Evolutionary conservation across 306 rosid species (phyloP), one percentile per base, ranked within the genome.

Genomic region (Mucuna pruriens): DNA sequence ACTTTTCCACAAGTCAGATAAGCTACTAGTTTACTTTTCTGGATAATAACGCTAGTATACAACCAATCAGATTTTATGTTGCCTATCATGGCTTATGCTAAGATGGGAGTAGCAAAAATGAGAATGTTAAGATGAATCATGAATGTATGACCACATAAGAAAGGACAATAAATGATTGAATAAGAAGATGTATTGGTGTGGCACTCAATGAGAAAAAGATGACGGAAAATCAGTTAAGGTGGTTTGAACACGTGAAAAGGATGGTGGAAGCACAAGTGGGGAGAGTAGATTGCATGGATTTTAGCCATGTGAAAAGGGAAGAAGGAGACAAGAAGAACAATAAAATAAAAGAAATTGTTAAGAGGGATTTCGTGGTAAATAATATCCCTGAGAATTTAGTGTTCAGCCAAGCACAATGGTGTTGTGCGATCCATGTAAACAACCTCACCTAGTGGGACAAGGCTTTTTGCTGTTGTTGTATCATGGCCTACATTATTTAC

Each of bases 11-110:
- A 4, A 58, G 62, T 55, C 62, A 55, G 36, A 58, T 25, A 5
- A 4, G 7, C 17, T 58, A 58, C 16, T 11, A 12, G n/a, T 58
- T 25, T 20, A 54, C 26, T 54, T 17, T 54, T 54, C 61, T 19
- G 61, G 61, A 57, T 3, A 29, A 61, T 29, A 29, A 29, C 67
- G 29, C 20, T 12, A 61, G 38, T 61, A 61, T 16, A 61, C 4
- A 25, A 49, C 31, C 61, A 31, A 17, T n/a, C 57, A 49, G 42
- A 85, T 23, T 66, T 48, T 49, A 15, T 78, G 19, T 66, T 45
- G 23, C 51, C 44, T 42, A 60, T 60, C 71, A 17, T 22, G 29
- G 51, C 25, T 1, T 61, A 48, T 48, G 51, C 12, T 45, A 45
- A 45, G 51, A 45, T 45, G n/a, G n/a, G 51, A 11, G n/a, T 13